phyloP scores from a whole-genome alignment of 768 basidiomycete species.

The Pholiota microspora region DNA sequence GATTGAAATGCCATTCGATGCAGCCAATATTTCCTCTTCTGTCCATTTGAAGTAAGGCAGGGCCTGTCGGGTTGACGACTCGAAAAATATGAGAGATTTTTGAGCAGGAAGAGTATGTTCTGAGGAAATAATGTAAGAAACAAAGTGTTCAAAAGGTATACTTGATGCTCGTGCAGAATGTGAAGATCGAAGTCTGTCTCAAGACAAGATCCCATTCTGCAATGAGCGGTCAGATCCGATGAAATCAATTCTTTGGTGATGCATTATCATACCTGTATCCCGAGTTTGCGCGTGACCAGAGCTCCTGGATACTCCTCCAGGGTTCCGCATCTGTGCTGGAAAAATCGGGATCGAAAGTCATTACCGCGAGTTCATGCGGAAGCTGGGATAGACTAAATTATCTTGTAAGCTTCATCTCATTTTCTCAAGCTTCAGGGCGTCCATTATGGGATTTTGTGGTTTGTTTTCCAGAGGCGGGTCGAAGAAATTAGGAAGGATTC shows the following conservation, averaged over 20 bases:
- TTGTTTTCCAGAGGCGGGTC: conserved; percentile 66
- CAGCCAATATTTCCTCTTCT: too few species aligned
- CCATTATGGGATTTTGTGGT: conserved; percentile 79
- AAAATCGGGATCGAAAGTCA: conserved; percentile 15
- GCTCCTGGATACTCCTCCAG: conserved; percentile 7
- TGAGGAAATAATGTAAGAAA: too few species aligned
- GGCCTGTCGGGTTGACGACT: too few species aligned
- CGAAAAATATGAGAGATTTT: too few species aligned
- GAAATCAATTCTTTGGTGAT: too few species aligned
- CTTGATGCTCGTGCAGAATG: conserved; percentile 29
- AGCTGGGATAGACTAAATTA: conserved; percentile 9
- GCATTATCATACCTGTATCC: conserved; percentile 22
- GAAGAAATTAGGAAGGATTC: conserved; percentile 49
- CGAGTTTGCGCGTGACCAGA: conserved; percentile 22
- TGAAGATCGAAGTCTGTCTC: conserved; percentile 53
- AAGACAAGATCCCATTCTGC: conserved; percentile 55
- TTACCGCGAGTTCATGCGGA: conserved; percentile 29
- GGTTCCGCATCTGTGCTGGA: background rate
- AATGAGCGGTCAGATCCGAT: background rate
- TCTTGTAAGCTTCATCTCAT: conserved; percentile 16
- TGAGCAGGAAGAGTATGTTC: too few species aligned
- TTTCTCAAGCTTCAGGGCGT: conserved; percentile 39
- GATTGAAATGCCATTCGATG: too few species aligned
- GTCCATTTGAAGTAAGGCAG: too few species aligned
- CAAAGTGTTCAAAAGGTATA: too few species aligned